Conservation (phyloP, 352 stramenopile genomes). For the Lagenidium giganteum region DNA sequence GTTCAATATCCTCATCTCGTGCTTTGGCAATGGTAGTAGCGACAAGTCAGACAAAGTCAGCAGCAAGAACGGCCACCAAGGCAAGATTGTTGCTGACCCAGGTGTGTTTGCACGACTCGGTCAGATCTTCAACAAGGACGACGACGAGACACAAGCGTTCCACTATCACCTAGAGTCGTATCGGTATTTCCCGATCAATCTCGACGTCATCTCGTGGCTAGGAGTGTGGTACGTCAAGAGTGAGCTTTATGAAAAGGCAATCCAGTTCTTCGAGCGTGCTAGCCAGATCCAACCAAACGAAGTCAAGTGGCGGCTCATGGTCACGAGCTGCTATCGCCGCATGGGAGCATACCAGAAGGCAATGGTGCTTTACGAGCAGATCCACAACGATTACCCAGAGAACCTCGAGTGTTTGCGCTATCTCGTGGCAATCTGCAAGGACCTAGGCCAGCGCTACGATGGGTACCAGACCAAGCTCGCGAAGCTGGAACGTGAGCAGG, state of each 20-base stretch:
- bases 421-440: slow-evolving; percentile 93
- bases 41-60: slow-evolving; percentile 46
- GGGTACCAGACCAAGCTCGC: slow-evolving; percentile 91
- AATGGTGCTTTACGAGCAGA: slow-evolving; percentile 92
- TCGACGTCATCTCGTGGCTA: slow-evolving; percentile 96
- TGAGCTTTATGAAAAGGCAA: slow-evolving; percentile 96
- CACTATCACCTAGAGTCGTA: slow-evolving; percentile 96
- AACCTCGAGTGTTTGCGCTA: slow-evolving; percentile 91
- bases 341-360: slow-evolving; percentile 91
- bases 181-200: slow-evolving; percentile 92
- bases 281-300: slow-evolving; percentile 93
- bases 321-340: slow-evolving; percentile 94
- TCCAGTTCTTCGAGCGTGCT: slow-evolving; percentile 95
- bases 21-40: slow-evolving; percentile 73
- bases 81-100: slow-evolving; percentile 70
- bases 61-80: slow-evolving; percentile 16
- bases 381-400: slow-evolving; percentile 92
- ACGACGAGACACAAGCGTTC: slow-evolving; percentile 93
- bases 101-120: slow-evolving; percentile 86
- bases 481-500: slow-evolving; percentile 81
- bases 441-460: slow-evolving; percentile 90
- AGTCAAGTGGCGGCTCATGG: slow-evolving; percentile 97
- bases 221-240: slow-evolving; percentile 97
- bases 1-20: slow-evolving; percentile 93
- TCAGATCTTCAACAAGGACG: slow-evolving; percentile 93